Percentiles rank a stretch among this genome's conserved stretches.
Evolutionary conservation across 495 filamentous ascomycete species (phyloP).

Genomic region (Penicillium soppii): DNA sequence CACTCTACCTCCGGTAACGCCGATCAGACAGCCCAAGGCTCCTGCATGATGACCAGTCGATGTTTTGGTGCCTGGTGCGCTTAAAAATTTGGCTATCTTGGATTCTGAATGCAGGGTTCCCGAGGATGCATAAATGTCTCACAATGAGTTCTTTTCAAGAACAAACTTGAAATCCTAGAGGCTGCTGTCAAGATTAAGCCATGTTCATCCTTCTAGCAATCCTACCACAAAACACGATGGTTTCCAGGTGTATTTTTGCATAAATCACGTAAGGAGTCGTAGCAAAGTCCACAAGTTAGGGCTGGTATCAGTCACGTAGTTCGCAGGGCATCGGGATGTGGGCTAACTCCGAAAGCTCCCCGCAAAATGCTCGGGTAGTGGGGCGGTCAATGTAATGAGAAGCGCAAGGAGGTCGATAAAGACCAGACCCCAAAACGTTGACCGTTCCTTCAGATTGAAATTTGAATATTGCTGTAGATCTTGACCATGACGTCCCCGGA

Average conservation of each 20-base stretch:
- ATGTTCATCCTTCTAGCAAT: too few species aligned
- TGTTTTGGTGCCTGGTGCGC: background rate
- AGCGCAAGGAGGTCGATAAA: too few species aligned
- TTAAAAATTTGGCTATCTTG: background rate
- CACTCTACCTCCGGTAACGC: background rate
- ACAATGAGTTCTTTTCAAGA: background rate
- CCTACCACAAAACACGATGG: too few species aligned
- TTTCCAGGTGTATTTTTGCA: too few species aligned
- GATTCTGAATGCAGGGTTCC: background rate
- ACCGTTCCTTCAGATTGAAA: background rate
- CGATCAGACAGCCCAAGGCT: background rate
- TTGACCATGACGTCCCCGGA: slow-evolving; percentile 24
- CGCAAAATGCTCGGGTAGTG: background rate
- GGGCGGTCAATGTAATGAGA: too few species aligned
- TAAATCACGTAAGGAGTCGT: too few species aligned
- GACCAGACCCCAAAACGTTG: too few species aligned
- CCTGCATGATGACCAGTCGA: background rate
- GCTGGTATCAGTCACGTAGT: slow-evolving; percentile 1
- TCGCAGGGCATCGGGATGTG: slow-evolving; percentile 14
- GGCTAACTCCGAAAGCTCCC: background rate
- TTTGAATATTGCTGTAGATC: background rate
- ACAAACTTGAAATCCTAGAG: too few species aligned
- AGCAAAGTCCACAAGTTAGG: background rate
- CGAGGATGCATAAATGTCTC: background rate
- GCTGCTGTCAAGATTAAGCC: too few species aligned